A percentile compares a stretch with the other conserved stretches of the same genome.
phyloP scores from a whole-genome alignment of 2,329 filamentous ascomycete species.

The Aureobasidium sp. region DNA sequence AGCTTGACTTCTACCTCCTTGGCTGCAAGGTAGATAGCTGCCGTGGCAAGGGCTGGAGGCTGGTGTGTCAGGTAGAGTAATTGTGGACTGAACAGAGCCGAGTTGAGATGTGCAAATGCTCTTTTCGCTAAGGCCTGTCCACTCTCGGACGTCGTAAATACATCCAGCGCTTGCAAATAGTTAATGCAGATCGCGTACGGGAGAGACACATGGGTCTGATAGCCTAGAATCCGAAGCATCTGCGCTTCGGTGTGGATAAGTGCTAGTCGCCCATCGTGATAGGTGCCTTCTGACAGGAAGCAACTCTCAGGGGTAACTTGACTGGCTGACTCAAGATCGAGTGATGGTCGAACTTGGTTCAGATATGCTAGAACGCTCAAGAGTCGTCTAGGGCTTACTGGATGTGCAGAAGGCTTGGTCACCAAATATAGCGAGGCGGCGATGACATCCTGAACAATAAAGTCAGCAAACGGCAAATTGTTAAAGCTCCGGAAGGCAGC shows the following conservation, averaged over 20 bases:
- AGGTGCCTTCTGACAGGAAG: constrained; percentile 57
- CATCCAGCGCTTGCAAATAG: constrained; percentile 83
- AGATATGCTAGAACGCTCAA: constrained; percentile 83
- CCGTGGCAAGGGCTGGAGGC: constrained; percentile 74
- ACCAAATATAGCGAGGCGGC: constrained; percentile 74
- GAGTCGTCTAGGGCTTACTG: constrained; percentile 70
- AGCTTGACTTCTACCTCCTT: constrained; percentile 69
- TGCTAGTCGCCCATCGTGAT: constrained; percentile 55
- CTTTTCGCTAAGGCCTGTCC: constrained; percentile 54
- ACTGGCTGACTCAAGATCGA: background rate
- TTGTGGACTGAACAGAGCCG: constrained; percentile 78
- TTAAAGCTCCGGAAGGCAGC: background rate
- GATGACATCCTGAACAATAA: constrained; percentile 61
- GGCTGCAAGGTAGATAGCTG: constrained; percentile 84
- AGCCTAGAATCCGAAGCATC: constrained; percentile 68
- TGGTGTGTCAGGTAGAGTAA: constrained; percentile 89
- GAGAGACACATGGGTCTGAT: constrained; percentile 76
- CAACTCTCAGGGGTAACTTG: constrained; percentile 7
- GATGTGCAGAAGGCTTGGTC: constrained; percentile 72
- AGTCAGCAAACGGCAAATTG: background rate
- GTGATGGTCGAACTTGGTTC: constrained; percentile 52
- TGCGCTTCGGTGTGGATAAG: constrained; percentile 70
- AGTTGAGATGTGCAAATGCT: constrained; percentile 74
- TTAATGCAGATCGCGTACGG: constrained; percentile 84
- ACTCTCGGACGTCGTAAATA: constrained; percentile 39